Evolutionary conservation across 169 alveolate genomes (phyloP).

Genomic region (Plasmodium yoelii): DNA sequence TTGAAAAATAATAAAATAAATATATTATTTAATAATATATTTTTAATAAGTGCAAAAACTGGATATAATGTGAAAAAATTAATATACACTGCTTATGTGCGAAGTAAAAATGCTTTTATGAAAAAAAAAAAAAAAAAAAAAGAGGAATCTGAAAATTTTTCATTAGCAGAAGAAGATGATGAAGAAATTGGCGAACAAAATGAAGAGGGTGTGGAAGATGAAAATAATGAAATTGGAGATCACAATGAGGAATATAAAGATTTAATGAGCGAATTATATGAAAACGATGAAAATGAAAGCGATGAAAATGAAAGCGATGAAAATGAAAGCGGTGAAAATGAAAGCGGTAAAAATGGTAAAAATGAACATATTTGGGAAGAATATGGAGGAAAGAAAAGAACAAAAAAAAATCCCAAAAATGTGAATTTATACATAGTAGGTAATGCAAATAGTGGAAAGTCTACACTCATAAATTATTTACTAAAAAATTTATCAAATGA

Average conservation of each 20-base stretch:
- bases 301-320: not conserved
- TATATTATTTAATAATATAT: constrained; percentile 53
- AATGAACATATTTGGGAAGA: not conserved
- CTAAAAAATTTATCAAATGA: constrained; percentile 27
- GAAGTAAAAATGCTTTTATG: constrained; percentile 11
- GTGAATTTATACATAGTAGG: constrained; percentile 57
- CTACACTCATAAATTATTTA: constrained; percentile 51
- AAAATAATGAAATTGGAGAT: not conserved
- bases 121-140: constrained; percentile 18
- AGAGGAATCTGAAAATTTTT: not conserved
- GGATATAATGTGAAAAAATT: constrained; percentile 70
- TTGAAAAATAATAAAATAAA: constrained; percentile 54
- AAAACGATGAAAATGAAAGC: not conserved
- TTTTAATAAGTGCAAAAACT: constrained; percentile 75
- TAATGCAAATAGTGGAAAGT: constrained; percentile 72
- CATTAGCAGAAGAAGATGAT: not conserved
- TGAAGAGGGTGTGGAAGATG: not conserved
- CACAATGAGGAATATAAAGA: not conserved
- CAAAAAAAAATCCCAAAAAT: constrained; percentile 9
- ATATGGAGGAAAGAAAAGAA: not conserved
- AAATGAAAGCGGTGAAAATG: not conserved
- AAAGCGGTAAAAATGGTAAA: too few relatives aligned
- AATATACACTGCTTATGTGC: constrained; percentile 37
- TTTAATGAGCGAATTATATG: not conserved
- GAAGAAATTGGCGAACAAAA: not conserved